Percentiles rank a stretch among this genome's conserved stretches.
Conservation (phyloP, 352 stramenopile genomes). For the Pythium monospermum region DNA sequence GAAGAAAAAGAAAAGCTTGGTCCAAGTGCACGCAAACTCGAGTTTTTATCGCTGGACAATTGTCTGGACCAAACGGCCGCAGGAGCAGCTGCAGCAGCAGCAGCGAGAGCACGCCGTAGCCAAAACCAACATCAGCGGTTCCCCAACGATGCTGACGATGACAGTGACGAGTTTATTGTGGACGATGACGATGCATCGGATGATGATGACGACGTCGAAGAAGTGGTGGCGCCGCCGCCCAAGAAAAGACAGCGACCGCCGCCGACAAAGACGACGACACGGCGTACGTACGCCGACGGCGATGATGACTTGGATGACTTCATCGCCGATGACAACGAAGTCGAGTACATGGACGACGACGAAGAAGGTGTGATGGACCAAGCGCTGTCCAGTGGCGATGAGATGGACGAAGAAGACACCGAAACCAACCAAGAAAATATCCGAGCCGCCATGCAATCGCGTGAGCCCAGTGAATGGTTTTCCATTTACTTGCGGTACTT, state of each 20-base stretch:
- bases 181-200: conserved; percentile 24
- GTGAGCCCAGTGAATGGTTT: conserved; percentile 77
- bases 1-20: conserved; percentile 38
- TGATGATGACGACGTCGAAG: conserved; percentile 13
- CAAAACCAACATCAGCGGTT: too few relatives aligned
- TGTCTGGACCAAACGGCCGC: conserved; percentile 34
- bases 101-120: too few relatives aligned
- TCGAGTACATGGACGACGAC: conserved; percentile 87
- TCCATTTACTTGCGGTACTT: conserved; percentile 80
- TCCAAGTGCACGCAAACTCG: conserved; percentile 36
- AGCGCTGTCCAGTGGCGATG: conserved; percentile 32
- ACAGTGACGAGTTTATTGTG: conserved; percentile 30
- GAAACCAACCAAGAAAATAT: conserved; percentile 41
- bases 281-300: conserved; percentile 35
- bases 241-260: not conserved
- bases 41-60: conserved; percentile 64
- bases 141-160: conserved; percentile 14
- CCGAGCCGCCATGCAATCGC: conserved; percentile 35
- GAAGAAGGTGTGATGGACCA: conserved; percentile 68
- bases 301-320: conserved; percentile 78
- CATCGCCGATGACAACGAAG: conserved; percentile 68
- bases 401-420: conserved; percentile 11
- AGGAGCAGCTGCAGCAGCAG: too few relatives aligned
- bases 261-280: not conserved
- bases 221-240: not conserved